Conservation (phyloP, 305 asterid species). For the Fraxinus platypoda region DNA sequence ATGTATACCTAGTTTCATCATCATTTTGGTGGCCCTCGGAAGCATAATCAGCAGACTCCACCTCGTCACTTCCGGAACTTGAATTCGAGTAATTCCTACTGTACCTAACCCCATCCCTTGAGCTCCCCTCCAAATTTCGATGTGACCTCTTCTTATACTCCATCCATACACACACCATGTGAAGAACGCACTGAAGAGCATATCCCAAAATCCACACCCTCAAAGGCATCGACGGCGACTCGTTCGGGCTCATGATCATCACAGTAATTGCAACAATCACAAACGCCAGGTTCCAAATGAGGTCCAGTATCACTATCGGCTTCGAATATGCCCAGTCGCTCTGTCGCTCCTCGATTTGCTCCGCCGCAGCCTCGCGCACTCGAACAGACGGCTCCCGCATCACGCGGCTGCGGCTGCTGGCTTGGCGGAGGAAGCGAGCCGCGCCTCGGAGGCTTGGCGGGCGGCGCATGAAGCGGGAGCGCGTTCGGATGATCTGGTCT, state of each 20-base stretch:
- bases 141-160: constrained; percentile 52
- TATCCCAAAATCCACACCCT: constrained; percentile 68
- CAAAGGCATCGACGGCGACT: constrained; percentile 53
- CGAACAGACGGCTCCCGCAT: constrained; percentile 70
- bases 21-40: constrained; percentile 45
- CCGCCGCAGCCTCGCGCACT: constrained; percentile 61
- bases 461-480: constrained; percentile 43
- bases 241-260: constrained; percentile 43
- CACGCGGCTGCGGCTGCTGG: constrained; percentile 55
- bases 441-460: constrained; percentile 62
- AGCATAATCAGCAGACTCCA: constrained; percentile 50
- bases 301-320: constrained; percentile 63
- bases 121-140: constrained; percentile 34
- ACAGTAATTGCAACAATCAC: constrained; percentile 47
- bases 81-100: constrained; percentile 47
- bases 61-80: constrained; percentile 75
- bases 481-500: constrained; percentile 41
- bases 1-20: constrained; percentile 66
- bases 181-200: constrained; percentile 52
- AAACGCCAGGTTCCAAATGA: constrained; percentile 62
- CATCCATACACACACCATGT: constrained; percentile 51
- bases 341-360: constrained; percentile 56
- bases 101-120: constrained; percentile 23
- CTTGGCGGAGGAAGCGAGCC: constrained; percentile 57
- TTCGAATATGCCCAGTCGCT: constrained; percentile 73